phyloP scores from a whole-genome alignment of 2,329 filamentous ascomycete species.

The Fusarium nodosum region DNA sequence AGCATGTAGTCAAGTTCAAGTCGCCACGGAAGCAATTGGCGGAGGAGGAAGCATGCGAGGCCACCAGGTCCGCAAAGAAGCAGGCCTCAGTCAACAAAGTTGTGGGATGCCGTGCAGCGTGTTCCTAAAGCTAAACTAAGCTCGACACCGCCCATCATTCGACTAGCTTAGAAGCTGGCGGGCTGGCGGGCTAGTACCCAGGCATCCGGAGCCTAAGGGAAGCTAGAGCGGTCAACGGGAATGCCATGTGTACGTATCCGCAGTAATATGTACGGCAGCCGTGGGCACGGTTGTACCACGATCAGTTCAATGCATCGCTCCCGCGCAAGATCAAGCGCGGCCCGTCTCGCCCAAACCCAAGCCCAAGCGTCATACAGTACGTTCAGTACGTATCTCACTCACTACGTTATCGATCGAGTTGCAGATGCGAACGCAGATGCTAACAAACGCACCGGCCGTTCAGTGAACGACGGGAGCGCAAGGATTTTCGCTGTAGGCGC shows the following conservation, averaged over 20 bases:
- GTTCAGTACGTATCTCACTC: conserved; percentile 28
- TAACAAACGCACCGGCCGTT: conserved; percentile 38
- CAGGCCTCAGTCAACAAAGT: conserved; percentile 42
- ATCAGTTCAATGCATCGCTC: conserved; percentile 40
- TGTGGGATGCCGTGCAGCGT: conserved; percentile 40
- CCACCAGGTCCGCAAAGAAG: conserved; percentile 34
- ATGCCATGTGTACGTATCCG: conserved; percentile 41
- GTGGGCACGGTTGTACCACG: conserved; percentile 35
- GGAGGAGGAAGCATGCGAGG: conserved; percentile 37
- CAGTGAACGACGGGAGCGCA: conserved; percentile 34
- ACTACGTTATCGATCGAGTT: conserved; percentile 28
- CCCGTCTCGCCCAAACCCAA: conserved; percentile 39
- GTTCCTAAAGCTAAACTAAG: conserved; percentile 38
- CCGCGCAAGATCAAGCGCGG: conserved; percentile 39
- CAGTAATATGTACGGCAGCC: conserved; percentile 31
- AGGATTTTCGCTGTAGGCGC: conserved; percentile 35
- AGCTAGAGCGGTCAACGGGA: conserved; percentile 49
- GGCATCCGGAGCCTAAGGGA: conserved; percentile 44
- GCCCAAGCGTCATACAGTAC: conserved; percentile 39
- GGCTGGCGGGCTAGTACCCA: conserved; percentile 45
- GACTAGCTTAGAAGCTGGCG: conserved; percentile 43
- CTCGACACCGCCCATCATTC: conserved; percentile 48
- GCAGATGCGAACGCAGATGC: conserved; percentile 31
- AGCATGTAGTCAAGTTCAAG: not conserved
- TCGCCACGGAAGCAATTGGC: conserved; percentile 7